A percentile compares a stretch with the other conserved stretches of the same genome.
These are phyloP conservation scores for Sungouiozyma intestinalis DNA, from an alignment of 805 yeast genomes.

Conservation along the genomic window DNA sequence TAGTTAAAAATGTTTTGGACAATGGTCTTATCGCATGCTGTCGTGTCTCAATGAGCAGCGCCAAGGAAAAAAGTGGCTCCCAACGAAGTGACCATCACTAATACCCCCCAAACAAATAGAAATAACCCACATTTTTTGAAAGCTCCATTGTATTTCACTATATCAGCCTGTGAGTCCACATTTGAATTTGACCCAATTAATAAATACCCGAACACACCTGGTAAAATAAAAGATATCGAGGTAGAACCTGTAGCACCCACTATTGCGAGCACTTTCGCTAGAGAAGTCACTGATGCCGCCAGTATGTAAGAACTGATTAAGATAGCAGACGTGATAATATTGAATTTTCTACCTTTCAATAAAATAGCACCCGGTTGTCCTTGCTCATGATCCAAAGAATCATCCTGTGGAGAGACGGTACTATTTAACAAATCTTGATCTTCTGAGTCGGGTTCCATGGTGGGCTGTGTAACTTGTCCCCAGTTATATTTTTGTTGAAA, in stretches of 20 bases:
- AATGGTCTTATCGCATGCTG: background rate
- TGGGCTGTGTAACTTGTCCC: background rate
- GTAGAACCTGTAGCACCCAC: slow-evolving; percentile 84
- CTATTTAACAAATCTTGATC: slow-evolving; percentile 1
- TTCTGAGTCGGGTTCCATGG: background rate
- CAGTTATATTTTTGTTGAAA: slow-evolving; percentile 12
- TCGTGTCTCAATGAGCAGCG: slow-evolving; percentile 12
- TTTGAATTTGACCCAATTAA: slow-evolving; percentile 18
- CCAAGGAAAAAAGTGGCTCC: slow-evolving; percentile 27
- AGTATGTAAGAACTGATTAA: slow-evolving; percentile 40
- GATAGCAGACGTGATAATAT: slow-evolving; percentile 38
- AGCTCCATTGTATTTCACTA: slow-evolving; percentile 21
- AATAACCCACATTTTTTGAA: slow-evolving; percentile 31
- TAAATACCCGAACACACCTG: slow-evolving; percentile 61
- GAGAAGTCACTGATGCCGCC: slow-evolving; percentile 50
- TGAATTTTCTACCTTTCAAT: slow-evolving; percentile 33
- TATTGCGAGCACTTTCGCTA: slow-evolving; percentile 58
- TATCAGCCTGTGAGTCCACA: slow-evolving; percentile 4
- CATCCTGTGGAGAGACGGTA: background rate
- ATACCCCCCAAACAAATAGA: slow-evolving; percentile 39
- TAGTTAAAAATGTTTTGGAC: too few relatives aligned
- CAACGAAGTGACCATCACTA: slow-evolving; percentile 44
- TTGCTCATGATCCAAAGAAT: slow-evolving; percentile 4
- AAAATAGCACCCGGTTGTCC: slow-evolving; percentile 10
- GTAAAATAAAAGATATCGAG: slow-evolving; percentile 64